Percentiles rank a stretch among this genome's conserved stretches.
phyloP scores from a whole-genome alignment of 1,139 yeast genomes.

The Nakaseomyces sp. region DNA sequence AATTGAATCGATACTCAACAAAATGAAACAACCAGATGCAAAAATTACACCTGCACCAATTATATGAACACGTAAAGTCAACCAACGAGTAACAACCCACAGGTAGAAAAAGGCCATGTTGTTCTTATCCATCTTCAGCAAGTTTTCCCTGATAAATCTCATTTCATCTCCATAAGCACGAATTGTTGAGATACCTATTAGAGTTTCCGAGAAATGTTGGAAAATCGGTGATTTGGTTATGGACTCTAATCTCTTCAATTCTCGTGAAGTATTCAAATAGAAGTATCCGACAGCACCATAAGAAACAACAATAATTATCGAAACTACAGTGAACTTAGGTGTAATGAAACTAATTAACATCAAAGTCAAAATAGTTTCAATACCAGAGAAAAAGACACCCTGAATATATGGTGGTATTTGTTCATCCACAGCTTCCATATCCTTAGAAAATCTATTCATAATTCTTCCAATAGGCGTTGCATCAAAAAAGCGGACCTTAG shows the following conservation, averaged over 20 bases:
- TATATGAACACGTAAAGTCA: conserved; percentile 49
- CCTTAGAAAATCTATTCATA: conserved; percentile 51
- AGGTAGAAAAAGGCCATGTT: conserved; percentile 58
- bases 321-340: conserved; percentile 7
- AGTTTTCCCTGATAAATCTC: conserved; percentile 42
- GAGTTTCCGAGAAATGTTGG: conserved; percentile 61
- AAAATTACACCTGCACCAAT: conserved; percentile 37
- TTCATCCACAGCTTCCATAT: conserved; percentile 52
- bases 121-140: conserved; percentile 44
- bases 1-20: conserved; percentile 54
- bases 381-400: conserved; percentile 7
- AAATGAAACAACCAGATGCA: conserved; percentile 40
- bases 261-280: conserved; percentile 11
- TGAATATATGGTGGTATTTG: conserved; percentile 34
- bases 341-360: conserved; percentile 13
- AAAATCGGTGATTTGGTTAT: conserved; percentile 60
- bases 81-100: conserved; percentile 66
- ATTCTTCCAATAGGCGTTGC: conserved; percentile 55
- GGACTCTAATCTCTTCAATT: conserved; percentile 67
- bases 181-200: conserved; percentile 59
- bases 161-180: conserved; percentile 45
- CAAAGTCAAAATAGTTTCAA: conserved; percentile 7
- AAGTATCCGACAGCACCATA: conserved; percentile 10
- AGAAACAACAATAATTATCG: conserved; percentile 6
- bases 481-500: conserved; percentile 54